Base-by-base conservation (phyloP, 2,329 filamentous ascomycete genomes). In the Penicillium sclerotigenum region DNA sequence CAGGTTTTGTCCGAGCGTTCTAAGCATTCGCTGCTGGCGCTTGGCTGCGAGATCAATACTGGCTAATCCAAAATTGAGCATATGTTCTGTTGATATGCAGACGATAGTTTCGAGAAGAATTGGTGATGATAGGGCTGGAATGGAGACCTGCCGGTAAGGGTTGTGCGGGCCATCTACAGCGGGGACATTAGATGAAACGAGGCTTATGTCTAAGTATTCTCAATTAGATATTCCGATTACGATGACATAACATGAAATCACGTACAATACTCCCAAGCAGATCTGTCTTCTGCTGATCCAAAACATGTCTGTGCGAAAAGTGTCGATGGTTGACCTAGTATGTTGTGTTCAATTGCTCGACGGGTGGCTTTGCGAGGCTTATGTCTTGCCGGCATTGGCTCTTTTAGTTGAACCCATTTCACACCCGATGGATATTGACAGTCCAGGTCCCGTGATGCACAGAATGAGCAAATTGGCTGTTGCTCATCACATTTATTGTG, bases 81-180 rank as follows among this genome's bases (percentile, higher is more conserved):
- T 66, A 42, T 64, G 64, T 43, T 66, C 62, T 24, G 62, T 64
- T 4, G 64, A 61, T 54, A 65, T 66, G 50, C 64, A 66, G 13
- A 66, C 49, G 14, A 66, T 59, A 8, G 64, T 66, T 24, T 66
- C 61, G 18, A 62, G 59, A 5, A 66, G 45, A 14, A 66, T 58
- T 7, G 64, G 62, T 3, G 62, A 64, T 22, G 61, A 64, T 5
- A 66, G 29, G 0, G 64, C 62, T 6, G 52, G 52, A 36, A 64
- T 63, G 6, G 64, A 66, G 31, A 66, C 29, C 20, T 61, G 61
- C 18, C 62, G 61, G 43, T 65, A 65, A 20, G 64, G 64, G 37
- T 66, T 66, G 6, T 65, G 58, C 1, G 64, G 64, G 7, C 62
- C 64, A 37, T 66, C 62, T 31, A 64, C 22, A 7, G 64, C 64